Evolutionary conservation across 371 early-diverging fungal genomes (phyloP).

Genomic region (Capniomyces stellatus): DNA sequence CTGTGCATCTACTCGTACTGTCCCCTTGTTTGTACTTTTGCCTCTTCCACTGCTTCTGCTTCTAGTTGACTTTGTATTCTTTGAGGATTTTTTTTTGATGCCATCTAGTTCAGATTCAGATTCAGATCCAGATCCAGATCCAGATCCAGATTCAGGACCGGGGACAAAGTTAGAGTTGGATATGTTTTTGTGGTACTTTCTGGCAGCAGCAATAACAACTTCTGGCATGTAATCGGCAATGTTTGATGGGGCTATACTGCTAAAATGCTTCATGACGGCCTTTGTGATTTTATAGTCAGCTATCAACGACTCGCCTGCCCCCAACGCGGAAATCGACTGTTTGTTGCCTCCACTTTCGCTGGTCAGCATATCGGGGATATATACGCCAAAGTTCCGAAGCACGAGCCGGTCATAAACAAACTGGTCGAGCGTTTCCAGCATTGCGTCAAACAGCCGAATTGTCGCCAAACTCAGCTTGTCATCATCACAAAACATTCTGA

Average conservation of each 20-base stretch:
- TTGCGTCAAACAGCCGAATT: conserved; percentile 37
- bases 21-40: no score
- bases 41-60: no score
- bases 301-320: conserved; percentile 12
- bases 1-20: no score
- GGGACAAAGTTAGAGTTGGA: neutral
- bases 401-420: conserved; percentile 40
- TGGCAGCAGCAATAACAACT: conserved; percentile 12
- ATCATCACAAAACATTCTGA: conserved; percentile 19
- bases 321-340: conserved; percentile 7
- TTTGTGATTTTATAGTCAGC: conserved; percentile 19
- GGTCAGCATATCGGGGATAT: neutral
- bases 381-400: conserved; percentile 30
- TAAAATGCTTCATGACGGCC: conserved; percentile 19
- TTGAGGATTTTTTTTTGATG: neutral
- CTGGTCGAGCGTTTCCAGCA: conserved; percentile 41
- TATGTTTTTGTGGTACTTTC: conserved; percentile 7
- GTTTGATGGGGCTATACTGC: conserved; percentile 12
- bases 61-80: neutral
- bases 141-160: no score
- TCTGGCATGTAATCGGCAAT: conserved; percentile 17
- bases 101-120: neutral
- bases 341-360: no score
- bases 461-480: conserved; percentile 31
- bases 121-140: neutral